Base-by-base conservation (phyloP, 176 grass and related monocot genomes). In the Eleusine coracana region DNA sequence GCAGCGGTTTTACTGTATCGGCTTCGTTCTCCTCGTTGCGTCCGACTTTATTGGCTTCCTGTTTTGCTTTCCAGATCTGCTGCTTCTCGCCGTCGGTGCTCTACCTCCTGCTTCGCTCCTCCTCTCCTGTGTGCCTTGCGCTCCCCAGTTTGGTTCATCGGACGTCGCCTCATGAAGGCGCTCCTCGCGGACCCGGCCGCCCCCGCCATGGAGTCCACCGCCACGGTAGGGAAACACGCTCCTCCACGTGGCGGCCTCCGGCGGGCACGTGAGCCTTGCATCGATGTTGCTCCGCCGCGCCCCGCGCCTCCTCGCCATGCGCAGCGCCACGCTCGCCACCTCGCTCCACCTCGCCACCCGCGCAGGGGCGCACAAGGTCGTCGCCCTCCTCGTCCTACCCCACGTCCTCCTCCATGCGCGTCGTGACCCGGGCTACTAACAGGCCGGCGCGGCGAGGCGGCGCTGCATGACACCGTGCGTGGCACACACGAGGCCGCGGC, bases 391-490 rank as follows among this genome's bases (percentile, higher is more conserved):
- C 67, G 21, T 29, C 51, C 6, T 8, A 51, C 14, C 52, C 62
- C 17, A 1, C 68, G 9, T 7, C 37, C 4, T 68, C 12, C 39
- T 76, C 69, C 59, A 58, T 80, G 79, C 67, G 48, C 28, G 76
- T 14, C 20, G 25, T 87, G 40, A 63, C 79, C 28, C 59, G 87
- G 61, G 79, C 82, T 50, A 90, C 39, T 0, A 92, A 92, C 59
- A 69, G 51, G 31, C 31, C 31, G 31, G 50, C 81, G 79, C 29
- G 92, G 92, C 52, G 82, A 94, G 82, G 91, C 89, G 49, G 86
- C 88, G 28, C 83, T 94, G 12, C 92, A 94, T 70, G 82, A 84
- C 46, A 89, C 89, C 27, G 83, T 88, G 79, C 86, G 86, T 18
- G 76, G 61, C 55, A 83, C 75, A 16, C 74, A 89, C 79, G 79